These are phyloP conservation scores for Leccinum barrowsii DNA, from an alignment of 768 basidiomycete genomes.

Conservation along the genomic window DNA sequence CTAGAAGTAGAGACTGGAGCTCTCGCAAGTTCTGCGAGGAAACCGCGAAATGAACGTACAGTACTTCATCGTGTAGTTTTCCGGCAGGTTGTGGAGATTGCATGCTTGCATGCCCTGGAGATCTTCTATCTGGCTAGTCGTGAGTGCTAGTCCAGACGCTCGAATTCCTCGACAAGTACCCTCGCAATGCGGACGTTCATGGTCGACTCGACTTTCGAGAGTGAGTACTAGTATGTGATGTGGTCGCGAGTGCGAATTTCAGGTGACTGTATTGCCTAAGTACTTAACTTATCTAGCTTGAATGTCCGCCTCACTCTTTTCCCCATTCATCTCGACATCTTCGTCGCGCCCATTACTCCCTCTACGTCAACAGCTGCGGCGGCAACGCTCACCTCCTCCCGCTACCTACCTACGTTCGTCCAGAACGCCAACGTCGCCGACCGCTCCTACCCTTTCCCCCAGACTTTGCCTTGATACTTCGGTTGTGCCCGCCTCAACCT, in stretches of 20 bases:
- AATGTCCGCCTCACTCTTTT: constrained; percentile 11
- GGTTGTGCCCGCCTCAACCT: no score
- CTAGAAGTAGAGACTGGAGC: constrained; percentile 38
- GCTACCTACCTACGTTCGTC: no score
- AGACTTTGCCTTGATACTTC: no score
- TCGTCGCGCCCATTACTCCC: no score
- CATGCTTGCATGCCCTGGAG: constrained; percentile 91
- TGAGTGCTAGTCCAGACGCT: constrained; percentile 11
- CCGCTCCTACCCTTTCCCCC: no score
- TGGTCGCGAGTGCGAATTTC: background rate
- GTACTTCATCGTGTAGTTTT: constrained; percentile 84
- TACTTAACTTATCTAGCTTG: no score
- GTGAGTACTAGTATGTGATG: background rate
- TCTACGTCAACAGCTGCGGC: no score
- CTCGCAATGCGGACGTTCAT: constrained; percentile 33
- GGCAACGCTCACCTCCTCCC: no score
- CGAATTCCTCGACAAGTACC: constrained; percentile 13
- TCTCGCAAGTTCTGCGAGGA: background rate
- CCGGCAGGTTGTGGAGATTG: constrained; percentile 90
- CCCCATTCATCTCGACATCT: constrained; percentile 20
- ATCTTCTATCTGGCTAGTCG: constrained; percentile 66
- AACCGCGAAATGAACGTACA: constrained; percentile 41
- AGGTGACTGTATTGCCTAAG: background rate
- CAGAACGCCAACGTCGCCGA: background rate
- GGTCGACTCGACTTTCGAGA: background rate